Base-by-base conservation (phyloP, 2,329 filamentous ascomycete genomes). In the Periconia sp. region DNA sequence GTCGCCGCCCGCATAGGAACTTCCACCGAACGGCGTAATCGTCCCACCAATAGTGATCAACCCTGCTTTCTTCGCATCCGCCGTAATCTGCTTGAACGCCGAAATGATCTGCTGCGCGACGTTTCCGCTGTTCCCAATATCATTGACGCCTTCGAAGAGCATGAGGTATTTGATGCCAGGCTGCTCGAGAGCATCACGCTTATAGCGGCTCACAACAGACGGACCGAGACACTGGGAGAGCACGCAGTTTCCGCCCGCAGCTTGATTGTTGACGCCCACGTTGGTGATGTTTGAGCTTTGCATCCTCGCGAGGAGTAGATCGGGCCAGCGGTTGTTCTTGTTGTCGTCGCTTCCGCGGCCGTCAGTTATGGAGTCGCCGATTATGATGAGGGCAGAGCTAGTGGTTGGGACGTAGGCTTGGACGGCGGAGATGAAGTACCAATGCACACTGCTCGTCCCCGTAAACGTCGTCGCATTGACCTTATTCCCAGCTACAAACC, bases 121-220 rank as follows among this genome's bases (percentile, higher is more conserved):
- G 28, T 19, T 22, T 16, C 43, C 36, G n/a, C 36, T 76, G 2
- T 66, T 70, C 3, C 83, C 84, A 46, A 87, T 85, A 56, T 87
- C 84, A 57, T 87, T 87, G 19, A 88, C 83, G 15, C 85, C 84
- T 63, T 86, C 82, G 60, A 86, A 88, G 25, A 87, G 74, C 70
- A 88, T 77, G 16, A 79, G 79, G 56, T 84, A 86, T 52, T 74
- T 73, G 2, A 83, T 78, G 4, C 80, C 80, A 0, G 78, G 73
- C 22, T 82, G 79, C 0, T 78, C 64, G 2, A 88, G 73, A 2
- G 85, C 78, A 58, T 88, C 85, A n/a, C 84, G 77, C 58, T 85
- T 78, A 50, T 86, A 77, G 2, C 84, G 79, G 78, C 48, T 87
- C 77, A 4, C 84, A 79, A 28, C 76, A 72, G 22, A 86, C 3